Base-by-base conservation (phyloP, 352 stramenopile species). In the Phytophthora pseudosyringae region DNA sequence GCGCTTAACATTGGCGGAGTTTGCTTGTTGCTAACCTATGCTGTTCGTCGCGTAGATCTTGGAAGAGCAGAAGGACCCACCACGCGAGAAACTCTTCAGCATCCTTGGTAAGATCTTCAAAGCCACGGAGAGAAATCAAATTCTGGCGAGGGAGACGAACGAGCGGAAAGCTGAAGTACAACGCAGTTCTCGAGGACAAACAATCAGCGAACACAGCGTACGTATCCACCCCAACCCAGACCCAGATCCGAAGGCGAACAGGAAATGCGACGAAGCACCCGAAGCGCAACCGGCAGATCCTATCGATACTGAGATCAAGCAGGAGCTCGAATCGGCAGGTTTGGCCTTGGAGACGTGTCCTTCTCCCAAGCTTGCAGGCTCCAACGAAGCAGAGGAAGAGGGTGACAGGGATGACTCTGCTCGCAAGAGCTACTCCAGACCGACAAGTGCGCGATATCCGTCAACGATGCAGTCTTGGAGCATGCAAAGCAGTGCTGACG, bases 101-200 rank as follows among this genome's bases (percentile, higher is more conserved):
- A 81, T 91, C 28, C 38, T 93, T 21, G 81, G 71, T 16, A 88
- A 88, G 46, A 93, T 90, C 46, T 92, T 90, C 67, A 88, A 90
- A 55, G 63, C 74, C 36, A 90, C 80, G 0, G 83, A 92, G 56
- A 74, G 78, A 25, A 92, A 92, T 39, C 81, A 91, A 59, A 66
- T 72, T 13, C 45, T 65, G 10, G 59, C 46, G 3, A 67, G 58
- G 31, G 55, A 67, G 16, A 26, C 43, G 15, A 73, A 67, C 46
- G 48, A 73, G 25, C 40, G 56, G 16, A 70, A 65, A 59, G 35
- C 48, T n/a, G 36, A 56, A 59, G 36, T 15, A 29, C 1, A 21
- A 21, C 46, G 40, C 10, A 73, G 38, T 39, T 36, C 28, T 1
- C 41, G 54, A 45, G 32, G 3, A 16, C 45, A 60, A 35, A 13